These are phyloP conservation scores for Kwoniella sp. DNA, from an alignment of 768 basidiomycete genomes.

Conservation along the genomic window DNA sequence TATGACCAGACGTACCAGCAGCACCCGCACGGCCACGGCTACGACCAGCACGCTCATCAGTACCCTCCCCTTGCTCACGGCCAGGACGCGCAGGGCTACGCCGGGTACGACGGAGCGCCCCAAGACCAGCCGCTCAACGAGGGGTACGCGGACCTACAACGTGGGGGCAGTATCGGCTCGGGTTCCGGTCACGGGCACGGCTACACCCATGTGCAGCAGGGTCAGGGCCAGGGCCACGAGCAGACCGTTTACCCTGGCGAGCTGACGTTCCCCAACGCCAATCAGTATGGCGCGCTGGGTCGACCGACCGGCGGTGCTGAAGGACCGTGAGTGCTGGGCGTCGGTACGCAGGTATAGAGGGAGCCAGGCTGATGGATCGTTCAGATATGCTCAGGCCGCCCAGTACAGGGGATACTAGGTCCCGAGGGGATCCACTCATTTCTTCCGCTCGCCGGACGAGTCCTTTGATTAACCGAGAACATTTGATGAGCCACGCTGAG, in stretches of 20 bases:
- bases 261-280: conserved; percentile 23
- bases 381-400: conserved; percentile 41
- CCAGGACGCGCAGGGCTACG: conserved; percentile 22
- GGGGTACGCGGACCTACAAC: conserved; percentile 43
- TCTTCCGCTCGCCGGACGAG: conserved; percentile 13
- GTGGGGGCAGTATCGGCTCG: conserved; percentile 30
- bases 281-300: conserved; percentile 28
- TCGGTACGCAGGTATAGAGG: background rate
- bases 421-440: background rate
- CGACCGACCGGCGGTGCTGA: conserved; percentile 41
- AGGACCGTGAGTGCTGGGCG: conserved; percentile 35
- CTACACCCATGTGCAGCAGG: no score
- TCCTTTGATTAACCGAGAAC: background rate
- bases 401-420: conserved; percentile 30
- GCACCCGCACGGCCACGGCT: conserved; percentile 6
- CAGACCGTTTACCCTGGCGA: conserved; percentile 25
- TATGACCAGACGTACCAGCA: conserved; percentile 26
- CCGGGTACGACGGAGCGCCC: conserved; percentile 10
- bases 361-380: background rate
- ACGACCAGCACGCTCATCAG: conserved; percentile 14
- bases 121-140: conserved; percentile 24
- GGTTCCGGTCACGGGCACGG: conserved; percentile 30
- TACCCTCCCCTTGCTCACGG: conserved; percentile 20
- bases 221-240: background rate
- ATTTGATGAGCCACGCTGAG: no score